Conservation (phyloP, 495 filamentous ascomycete species). For the Xylaria acuta region DNA sequence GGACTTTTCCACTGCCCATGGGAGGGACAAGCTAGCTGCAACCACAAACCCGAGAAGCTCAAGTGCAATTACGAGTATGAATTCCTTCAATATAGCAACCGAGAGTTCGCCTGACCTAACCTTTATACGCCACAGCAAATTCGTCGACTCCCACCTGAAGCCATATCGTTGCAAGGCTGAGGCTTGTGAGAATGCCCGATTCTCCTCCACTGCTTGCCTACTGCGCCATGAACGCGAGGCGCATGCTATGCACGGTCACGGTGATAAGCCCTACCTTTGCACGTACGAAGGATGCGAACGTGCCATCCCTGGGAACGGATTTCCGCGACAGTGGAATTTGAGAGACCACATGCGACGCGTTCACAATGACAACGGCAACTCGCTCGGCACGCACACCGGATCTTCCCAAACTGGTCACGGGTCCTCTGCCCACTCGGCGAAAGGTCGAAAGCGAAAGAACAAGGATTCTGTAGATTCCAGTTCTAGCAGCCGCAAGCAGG, state of each 20-base stretch:
- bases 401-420: constrained; percentile 46
- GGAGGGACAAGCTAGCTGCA: constrained; percentile 75
- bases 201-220: constrained; percentile 93
- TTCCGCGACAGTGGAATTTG: constrained; percentile 91
- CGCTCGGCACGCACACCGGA: constrained; percentile 39
- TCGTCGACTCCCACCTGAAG: constrained; percentile 91
- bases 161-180: constrained; percentile 89
- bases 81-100: constrained; percentile 22
- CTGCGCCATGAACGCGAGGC: constrained; percentile 93
- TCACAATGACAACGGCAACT: constrained; percentile 73
- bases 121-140: constrained; percentile 68
- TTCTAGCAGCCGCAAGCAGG: constrained; percentile 51
- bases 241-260: constrained; percentile 93
- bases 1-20: constrained; percentile 91
- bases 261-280: constrained; percentile 87
- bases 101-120: constrained; percentile 27
- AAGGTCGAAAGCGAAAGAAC: constrained; percentile 59
- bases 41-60: constrained; percentile 84
- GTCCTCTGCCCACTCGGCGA: constrained; percentile 41
- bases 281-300: constrained; percentile 84
- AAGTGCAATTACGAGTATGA: constrained; percentile 98
- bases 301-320: constrained; percentile 78
- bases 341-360: constrained; percentile 94
- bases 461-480: constrained; percentile 53
- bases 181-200: constrained; percentile 76